phyloP scores from a whole-genome alignment of 2,329 filamentous ascomycete species.

The Fusarium subtropicale region DNA sequence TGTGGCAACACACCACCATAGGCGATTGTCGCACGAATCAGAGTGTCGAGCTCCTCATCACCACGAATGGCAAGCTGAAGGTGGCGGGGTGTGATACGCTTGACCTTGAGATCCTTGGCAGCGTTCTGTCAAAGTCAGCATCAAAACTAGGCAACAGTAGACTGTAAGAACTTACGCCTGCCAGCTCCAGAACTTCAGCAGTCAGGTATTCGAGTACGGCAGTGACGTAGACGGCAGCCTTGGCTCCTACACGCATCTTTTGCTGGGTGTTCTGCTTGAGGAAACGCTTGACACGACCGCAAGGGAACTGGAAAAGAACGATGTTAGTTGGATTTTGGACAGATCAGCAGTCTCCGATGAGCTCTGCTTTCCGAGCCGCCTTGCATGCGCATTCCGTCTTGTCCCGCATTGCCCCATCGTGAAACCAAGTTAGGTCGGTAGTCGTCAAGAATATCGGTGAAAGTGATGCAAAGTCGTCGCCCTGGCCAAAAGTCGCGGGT shows the following conservation, averaged over 20 bases:
- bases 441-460: slow-evolving; percentile 18
- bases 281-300: slow-evolving; percentile 99
- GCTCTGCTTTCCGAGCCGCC: slow-evolving; percentile 14
- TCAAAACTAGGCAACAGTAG: slow-evolving; percentile 27
- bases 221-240: slow-evolving; percentile 97
- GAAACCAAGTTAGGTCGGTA: slow-evolving; percentile 10
- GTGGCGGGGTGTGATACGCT: slow-evolving; percentile 98
- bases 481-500: slow-evolving; percentile 8
- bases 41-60: slow-evolving; percentile 96
- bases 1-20: slow-evolving; percentile 98
- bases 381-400: slow-evolving; percentile 29
- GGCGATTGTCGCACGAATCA: slow-evolving; percentile 97
- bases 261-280: slow-evolving; percentile 99
- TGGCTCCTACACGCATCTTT: slow-evolving; percentile 99
- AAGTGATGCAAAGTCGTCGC: slow-evolving; percentile 20
- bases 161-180: slow-evolving; percentile 73
- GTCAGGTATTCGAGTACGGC: slow-evolving; percentile 98
- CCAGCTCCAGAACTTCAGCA: slow-evolving; percentile 96
- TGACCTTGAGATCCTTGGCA: slow-evolving; percentile 99
- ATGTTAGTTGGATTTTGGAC: slow-evolving; percentile 39
- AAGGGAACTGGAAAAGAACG: slow-evolving; percentile 80
- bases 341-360: slow-evolving; percentile 17
- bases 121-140: slow-evolving; percentile 74
- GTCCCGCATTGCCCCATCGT: slow-evolving; percentile 29
- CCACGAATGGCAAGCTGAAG: slow-evolving; percentile 97